A percentile compares a stretch with the other conserved stretches of the same genome.
phyloP scores from a whole-genome alignment of 305 asterid genomes.

The Lippia alba region DNA sequence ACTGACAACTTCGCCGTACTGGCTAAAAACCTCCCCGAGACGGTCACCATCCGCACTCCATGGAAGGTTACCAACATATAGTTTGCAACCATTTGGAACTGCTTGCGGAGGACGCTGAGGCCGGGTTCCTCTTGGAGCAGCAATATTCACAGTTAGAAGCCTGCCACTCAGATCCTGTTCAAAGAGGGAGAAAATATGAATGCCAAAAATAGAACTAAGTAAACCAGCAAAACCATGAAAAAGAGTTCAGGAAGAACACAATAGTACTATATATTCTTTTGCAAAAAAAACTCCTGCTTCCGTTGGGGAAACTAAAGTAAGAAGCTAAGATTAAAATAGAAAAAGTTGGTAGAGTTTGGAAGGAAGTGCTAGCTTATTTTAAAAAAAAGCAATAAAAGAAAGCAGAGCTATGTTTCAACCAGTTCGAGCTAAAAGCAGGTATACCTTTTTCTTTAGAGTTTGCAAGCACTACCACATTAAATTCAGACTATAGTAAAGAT shows the following conservation, averaged over 20 bases:
- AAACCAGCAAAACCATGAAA: not conserved
- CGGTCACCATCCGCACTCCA: constrained; percentile 77
- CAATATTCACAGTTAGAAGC: constrained; percentile 75
- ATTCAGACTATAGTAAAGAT: not conserved
- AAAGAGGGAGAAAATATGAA: constrained; percentile 18
- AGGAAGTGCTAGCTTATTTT: too few species aligned
- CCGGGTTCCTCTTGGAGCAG: constrained; percentile 76
- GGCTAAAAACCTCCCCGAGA: constrained; percentile 77
- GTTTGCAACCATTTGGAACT: constrained; percentile 54
- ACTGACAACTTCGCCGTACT: constrained; percentile 76
- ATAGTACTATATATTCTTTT: too few species aligned
- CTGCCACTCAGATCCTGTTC: constrained; percentile 84
- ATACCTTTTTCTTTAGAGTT: too few species aligned
- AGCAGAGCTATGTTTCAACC: too few species aligned
- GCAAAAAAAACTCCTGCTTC: too few species aligned
- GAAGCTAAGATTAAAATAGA: too few species aligned
- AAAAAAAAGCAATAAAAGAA: too few species aligned
- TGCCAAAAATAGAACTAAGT: not conserved
- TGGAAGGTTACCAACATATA: constrained; percentile 88
- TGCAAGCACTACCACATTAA: not conserved
- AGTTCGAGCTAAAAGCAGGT: too few species aligned
- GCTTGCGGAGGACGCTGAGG: constrained; percentile 63
- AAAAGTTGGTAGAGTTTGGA: too few species aligned
- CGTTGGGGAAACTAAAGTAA: too few species aligned
- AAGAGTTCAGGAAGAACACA: not conserved